These are phyloP conservation scores for Hanseniaspora gamundiae DNA, from an alignment of 1,139 yeast species.

Conservation along the genomic window DNA sequence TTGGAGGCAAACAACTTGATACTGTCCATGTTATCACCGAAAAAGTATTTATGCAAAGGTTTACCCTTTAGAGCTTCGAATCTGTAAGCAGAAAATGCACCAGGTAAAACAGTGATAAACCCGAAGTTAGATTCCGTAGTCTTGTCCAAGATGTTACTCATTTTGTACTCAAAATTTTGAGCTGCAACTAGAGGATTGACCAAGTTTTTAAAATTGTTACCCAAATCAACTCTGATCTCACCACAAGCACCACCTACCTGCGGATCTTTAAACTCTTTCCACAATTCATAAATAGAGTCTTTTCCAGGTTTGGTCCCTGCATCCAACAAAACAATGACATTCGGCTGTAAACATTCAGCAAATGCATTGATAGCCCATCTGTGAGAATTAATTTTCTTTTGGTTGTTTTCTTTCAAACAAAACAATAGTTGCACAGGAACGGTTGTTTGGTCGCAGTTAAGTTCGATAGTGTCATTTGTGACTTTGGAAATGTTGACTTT, in stretches of 20 bases:
- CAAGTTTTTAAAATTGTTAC: constrained; percentile 53
- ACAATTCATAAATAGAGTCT: constrained; percentile 68
- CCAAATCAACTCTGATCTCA: constrained; percentile 82
- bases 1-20: constrained; percentile 76
- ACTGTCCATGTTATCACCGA: constrained; percentile 68
- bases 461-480: constrained; percentile 52
- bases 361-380: constrained; percentile 94
- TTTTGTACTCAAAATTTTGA: constrained; percentile 85
- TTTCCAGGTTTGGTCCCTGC: constrained; percentile 93
- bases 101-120: constrained; percentile 79
- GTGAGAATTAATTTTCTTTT: constrained; percentile 88
- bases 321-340: constrained; percentile 72
- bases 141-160: constrained; percentile 83
- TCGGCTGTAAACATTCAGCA: constrained; percentile 77
- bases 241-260: constrained; percentile 95
- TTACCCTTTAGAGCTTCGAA: constrained; percentile 71
- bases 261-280: constrained; percentile 82
- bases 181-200: constrained; percentile 83
- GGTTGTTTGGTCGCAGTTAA: constrained; percentile 35
- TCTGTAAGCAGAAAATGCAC: constrained; percentile 86
- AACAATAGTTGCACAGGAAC: constrained; percentile 86
- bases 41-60: constrained; percentile 80
- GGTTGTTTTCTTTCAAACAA: constrained; percentile 78
- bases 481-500: constrained; percentile 52
- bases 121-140: constrained; percentile 87